Base-by-base conservation (phyloP, 2,329 filamentous ascomycete species). In the Calonectria crousiana region DNA sequence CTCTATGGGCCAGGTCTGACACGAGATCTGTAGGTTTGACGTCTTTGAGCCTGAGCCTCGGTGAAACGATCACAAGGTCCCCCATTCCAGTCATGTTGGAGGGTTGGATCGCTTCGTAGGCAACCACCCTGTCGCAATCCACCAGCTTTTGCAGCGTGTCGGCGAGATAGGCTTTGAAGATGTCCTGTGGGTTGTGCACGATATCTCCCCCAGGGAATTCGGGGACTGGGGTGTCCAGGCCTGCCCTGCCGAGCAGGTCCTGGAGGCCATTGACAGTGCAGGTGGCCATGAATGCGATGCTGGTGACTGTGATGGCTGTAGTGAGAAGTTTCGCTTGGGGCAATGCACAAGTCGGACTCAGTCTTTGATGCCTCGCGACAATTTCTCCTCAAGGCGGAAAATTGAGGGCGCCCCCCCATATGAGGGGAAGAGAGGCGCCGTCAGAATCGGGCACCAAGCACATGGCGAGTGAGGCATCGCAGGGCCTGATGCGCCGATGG, bases 61-160 rank as follows among this genome's bases (percentile, higher is more conserved):
- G 80, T 0, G 80, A 77, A 2, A 81, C 79, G n/a, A 81, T 38
- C 1, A 81, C 70, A 14, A 81, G 78, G 4, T 81, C 80, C 0
- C 80, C 80, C 72, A 75, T 76, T 0, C 80, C 80, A 0, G 80
- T 81, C 1, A 78, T 65, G 23, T 81, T 81, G 2, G 80, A 79
- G 0, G 75, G 75, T 36, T 81, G 80, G 4, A 81, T 81, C 0
- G 80, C 80, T 72, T 81, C 80, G 6, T 81, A 81, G 18, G 80
- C 80, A 4, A 79, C 47, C 38, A 65, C 6, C 16, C 67, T 66
- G 30, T 81, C 79, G 32, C 79, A 81, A 0, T 74, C 4, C 0
- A 79, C 47, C n/a, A 81, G 72, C 11, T 73, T 79, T 52, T 80
- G 74, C 0, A 81, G 2, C 0, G 14, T 78, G 1, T 81, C 80